Conservation (phyloP, 1,284 basidiomycete genomes). For the Cutaneotrichosporon cyanovorans region DNA sequence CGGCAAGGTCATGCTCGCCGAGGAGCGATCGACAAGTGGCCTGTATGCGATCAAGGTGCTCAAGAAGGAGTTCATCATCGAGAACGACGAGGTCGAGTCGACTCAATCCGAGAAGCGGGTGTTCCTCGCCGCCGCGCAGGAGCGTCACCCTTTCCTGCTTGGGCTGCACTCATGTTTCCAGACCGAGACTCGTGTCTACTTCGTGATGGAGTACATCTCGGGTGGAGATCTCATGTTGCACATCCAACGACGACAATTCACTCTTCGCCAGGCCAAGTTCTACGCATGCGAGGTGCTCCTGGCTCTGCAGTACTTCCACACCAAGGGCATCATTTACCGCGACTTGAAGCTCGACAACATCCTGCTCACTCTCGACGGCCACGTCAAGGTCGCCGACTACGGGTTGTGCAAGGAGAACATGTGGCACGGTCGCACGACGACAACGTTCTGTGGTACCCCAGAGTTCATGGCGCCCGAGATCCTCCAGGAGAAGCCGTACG, state of each 20-base stretch:
- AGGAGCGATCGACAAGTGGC: slow-evolving; percentile 84
- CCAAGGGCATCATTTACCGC: slow-evolving; percentile 87
- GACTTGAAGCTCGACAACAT: slow-evolving; percentile 99
- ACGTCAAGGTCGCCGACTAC: slow-evolving; percentile 98
- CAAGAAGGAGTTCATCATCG: slow-evolving; percentile 99
- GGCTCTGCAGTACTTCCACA: slow-evolving; percentile 96
- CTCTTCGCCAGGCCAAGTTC: slow-evolving; percentile 82
- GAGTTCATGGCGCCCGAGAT: slow-evolving; percentile 99
- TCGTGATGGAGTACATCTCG: slow-evolving; percentile 71
- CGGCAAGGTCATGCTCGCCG: slow-evolving; percentile 99
- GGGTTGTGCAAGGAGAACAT: slow-evolving; percentile 99
- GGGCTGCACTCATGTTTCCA: slow-evolving; percentile 99
- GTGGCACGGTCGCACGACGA: slow-evolving; percentile 95
- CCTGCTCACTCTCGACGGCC: slow-evolving; percentile 89
- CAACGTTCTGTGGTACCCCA: slow-evolving; percentile 98
- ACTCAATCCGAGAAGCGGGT: slow-evolving; percentile 99
- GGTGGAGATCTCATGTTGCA: slow-evolving; percentile 75
- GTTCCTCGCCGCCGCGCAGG: slow-evolving; percentile 88
- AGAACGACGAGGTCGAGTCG: slow-evolving; percentile 99
- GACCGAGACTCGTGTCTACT: slow-evolving; percentile 92
- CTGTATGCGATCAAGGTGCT: slow-evolving; percentile 99
- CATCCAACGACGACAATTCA: slow-evolving; percentile 74
- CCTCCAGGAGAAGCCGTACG: slow-evolving; percentile 93
- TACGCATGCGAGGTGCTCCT: slow-evolving; percentile 97
- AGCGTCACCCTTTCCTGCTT: slow-evolving; percentile 95